Percentiles rank a stretch among this genome's conserved stretches.
phyloP scores from a whole-genome alignment of 2,329 filamentous ascomycete species.

The Ciborinia camelliae region DNA sequence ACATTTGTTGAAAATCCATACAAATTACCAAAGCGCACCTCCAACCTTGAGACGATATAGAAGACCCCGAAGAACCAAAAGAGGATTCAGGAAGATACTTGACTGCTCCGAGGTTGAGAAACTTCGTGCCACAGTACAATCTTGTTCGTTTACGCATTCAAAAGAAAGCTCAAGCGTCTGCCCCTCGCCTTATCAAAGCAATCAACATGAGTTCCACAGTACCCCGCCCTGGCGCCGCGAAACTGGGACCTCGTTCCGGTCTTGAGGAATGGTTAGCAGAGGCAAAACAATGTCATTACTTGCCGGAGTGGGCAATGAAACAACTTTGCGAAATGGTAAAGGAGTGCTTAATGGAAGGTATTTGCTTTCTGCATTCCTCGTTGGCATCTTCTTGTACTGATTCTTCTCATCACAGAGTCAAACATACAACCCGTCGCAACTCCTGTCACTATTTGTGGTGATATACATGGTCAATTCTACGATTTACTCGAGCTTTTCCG shows the following conservation, averaged over 20 bases:
- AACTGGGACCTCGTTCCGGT: constrained; percentile 75
- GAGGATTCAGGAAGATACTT: constrained; percentile 4
- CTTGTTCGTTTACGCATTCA: background rate
- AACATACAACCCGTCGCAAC: constrained; percentile 98
- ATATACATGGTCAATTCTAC: constrained; percentile 99
- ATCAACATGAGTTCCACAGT: constrained; percentile 21
- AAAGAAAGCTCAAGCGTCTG: background rate
- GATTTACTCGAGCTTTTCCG: constrained; percentile 95
- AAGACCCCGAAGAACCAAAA: background rate
- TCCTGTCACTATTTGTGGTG: constrained; percentile 93
- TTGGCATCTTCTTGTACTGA: constrained; percentile 25
- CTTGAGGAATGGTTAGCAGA: constrained; percentile 96
- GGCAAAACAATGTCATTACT: constrained; percentile 94
- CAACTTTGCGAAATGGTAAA: constrained; percentile 98
- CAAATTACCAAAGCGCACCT: background rate
- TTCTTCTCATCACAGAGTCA: constrained; percentile 61
- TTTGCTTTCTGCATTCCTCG: constrained; percentile 30
- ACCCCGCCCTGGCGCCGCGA: constrained; percentile 87
- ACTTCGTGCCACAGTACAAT: background rate
- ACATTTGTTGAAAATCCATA: background rate
- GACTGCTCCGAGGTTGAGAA: background rate
- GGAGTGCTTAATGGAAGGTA: constrained; percentile 97
- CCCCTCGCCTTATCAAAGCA: background rate
- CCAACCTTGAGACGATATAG: constrained; percentile 3
- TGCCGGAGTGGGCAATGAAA: constrained; percentile 97